These are phyloP conservation scores for Trichosporon asahii DNA, from an alignment of 1,284 basidiomycete genomes.

Conservation along the genomic window DNA sequence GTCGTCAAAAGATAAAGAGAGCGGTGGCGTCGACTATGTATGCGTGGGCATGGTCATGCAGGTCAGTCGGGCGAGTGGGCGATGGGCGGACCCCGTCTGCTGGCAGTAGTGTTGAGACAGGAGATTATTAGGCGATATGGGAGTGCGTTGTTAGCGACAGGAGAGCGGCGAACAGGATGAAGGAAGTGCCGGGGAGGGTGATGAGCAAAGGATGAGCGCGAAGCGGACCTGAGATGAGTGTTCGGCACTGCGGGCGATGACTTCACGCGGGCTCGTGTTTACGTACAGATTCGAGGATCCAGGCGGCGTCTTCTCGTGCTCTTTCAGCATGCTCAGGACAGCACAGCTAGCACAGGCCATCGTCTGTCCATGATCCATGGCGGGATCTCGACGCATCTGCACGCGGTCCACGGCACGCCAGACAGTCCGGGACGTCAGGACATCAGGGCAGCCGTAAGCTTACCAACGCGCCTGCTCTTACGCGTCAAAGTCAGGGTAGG, in stretches of 20 bases:
- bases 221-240: neutral
- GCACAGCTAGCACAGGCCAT: neutral
- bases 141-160: neutral
- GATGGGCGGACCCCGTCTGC: neutral
- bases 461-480: slow-evolving; percentile 4
- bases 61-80: neutral
- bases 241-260: neutral
- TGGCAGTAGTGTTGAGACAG: neutral
- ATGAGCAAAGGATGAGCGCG: neutral
- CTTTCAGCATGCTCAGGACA: neutral
- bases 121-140: neutral
- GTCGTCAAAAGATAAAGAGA: neutral
- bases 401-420: neutral
- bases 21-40: neutral
- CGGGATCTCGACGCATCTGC: neutral
- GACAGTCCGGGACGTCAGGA: neutral
- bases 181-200: neutral
- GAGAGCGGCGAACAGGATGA: neutral
- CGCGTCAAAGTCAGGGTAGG: neutral
- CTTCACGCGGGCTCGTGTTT: neutral
- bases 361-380: neutral
- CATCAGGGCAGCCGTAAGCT: neutral
- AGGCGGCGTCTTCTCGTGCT: neutral
- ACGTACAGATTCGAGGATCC: neutral
- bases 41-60: neutral